phyloP scores from a whole-genome alignment of 2,329 filamentous ascomycete genomes.

The Aspergillus thermomutatus region DNA sequence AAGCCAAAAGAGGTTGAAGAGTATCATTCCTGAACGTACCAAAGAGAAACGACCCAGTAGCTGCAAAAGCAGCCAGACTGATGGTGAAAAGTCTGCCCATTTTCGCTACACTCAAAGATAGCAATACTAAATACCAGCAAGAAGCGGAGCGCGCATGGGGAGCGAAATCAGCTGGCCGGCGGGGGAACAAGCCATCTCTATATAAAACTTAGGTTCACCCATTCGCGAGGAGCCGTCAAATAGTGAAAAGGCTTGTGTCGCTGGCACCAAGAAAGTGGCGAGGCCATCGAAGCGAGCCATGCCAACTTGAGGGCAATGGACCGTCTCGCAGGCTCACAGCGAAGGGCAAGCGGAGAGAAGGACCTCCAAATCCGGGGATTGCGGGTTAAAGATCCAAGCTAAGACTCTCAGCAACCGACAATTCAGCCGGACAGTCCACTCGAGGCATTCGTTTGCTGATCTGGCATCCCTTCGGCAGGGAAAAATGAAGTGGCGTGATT shows the following conservation, averaged over 20 bases:
- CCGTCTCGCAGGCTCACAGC: background rate
- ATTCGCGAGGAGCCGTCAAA: background rate
- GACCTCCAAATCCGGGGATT: background rate
- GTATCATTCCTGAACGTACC: background rate
- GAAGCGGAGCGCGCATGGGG: background rate
- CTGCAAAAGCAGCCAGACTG: constrained; percentile 40
- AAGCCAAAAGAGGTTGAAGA: background rate
- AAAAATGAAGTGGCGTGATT: background rate
- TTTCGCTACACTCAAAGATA: background rate
- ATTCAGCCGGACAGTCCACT: background rate
- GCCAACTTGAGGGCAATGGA: background rate
- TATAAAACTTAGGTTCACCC: background rate
- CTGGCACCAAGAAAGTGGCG: background rate
- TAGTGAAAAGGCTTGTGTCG: background rate
- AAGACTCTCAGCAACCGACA: background rate
- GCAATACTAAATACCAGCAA: background rate
- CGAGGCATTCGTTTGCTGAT: background rate
- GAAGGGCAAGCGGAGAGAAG: background rate
- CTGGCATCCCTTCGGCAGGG: background rate
- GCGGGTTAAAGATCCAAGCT: background rate
- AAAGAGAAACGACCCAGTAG: constrained; percentile 37
- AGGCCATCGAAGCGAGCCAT: background rate
- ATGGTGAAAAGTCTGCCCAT: constrained; percentile 44
- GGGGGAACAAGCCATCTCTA: background rate
- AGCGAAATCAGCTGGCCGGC: background rate